Percentiles rank a stretch among this genome's conserved stretches.
Evolutionary conservation across 2,329 filamentous ascomycete species (phyloP).

Genomic region (Thielaviopsis euricoi): DNA sequence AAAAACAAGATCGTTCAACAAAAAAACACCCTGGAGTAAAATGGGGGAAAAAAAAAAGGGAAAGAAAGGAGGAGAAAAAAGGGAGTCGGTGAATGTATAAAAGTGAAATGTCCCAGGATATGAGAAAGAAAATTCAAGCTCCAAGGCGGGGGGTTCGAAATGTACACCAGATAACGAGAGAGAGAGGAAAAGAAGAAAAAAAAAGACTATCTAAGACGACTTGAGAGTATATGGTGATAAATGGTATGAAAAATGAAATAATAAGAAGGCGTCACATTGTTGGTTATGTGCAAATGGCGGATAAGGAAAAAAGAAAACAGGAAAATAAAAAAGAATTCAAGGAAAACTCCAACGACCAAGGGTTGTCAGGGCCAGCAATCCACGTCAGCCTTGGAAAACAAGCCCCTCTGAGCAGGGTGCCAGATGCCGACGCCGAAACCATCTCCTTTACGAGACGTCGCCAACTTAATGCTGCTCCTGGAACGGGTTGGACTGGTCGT

Average conservation of each 20-base stretch:
- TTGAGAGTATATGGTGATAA: not conserved
- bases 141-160: not conserved
- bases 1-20: not conserved
- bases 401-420: not conserved
- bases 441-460: constrained; percentile 8
- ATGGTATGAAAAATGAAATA: constrained; percentile 4
- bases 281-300: not conserved
- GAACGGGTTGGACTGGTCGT: constrained; percentile 20
- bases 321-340: constrained; percentile 1
- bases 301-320: not conserved
- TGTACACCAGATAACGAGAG: too few relatives aligned
- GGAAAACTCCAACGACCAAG: not conserved
- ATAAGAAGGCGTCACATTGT: not conserved
- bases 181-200: too few relatives aligned
- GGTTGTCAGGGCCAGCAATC: too few relatives aligned
- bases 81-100: not conserved
- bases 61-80: not conserved
- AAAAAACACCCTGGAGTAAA: too few relatives aligned
- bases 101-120: not conserved
- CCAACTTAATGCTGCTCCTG: constrained; percentile 18
- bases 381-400: too few relatives aligned
- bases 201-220: not conserved
- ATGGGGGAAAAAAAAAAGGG: not conserved
- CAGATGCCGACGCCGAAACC: constrained; percentile 7
- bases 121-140: not conserved